Evolutionary conservation across 108 stramenopile genomes (phyloP).

Genomic region (Phaeodactylum tricornutum): DNA sequence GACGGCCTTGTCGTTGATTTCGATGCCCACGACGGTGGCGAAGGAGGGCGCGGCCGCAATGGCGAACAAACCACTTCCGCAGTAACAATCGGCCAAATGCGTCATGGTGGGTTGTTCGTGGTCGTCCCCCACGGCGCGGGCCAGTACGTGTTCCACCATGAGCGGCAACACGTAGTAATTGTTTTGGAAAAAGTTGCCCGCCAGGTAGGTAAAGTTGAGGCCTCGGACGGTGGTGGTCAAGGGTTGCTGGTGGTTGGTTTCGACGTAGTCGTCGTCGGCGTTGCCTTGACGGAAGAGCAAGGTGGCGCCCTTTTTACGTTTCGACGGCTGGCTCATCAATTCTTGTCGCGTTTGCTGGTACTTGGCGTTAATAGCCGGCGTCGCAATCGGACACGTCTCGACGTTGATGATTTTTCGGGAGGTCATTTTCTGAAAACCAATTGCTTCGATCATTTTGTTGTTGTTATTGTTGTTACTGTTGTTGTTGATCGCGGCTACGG

Average conservation of each 20-base stretch:
- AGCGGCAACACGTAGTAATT: conserved; percentile 87
- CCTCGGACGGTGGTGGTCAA: conserved; percentile 64
- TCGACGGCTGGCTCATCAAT: conserved; percentile 16
- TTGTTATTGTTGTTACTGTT: conserved; percentile 1
- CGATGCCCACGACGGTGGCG: conserved; percentile 86
- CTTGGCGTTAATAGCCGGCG: conserved; percentile 80
- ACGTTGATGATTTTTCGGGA: conserved; percentile 86
- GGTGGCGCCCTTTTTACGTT: conserved; percentile 58
- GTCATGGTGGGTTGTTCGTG: conserved; percentile 24
- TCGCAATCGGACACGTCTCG: conserved; percentile 86
- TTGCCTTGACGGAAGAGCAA: conserved; percentile 79
- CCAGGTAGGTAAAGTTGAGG: conserved; percentile 69
- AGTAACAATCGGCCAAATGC: conserved; percentile 92
- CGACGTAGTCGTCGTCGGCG: conserved; percentile 42
- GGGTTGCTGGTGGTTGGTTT: conserved; percentile 73
- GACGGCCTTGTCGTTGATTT: conserved; percentile 82
- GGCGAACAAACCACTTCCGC: conserved; percentile 93
- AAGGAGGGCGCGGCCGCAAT: conserved; percentile 66
- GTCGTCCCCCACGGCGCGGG: conserved; percentile 19
- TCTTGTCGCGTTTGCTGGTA: conserved; percentile 43
- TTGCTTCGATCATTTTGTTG: conserved; percentile 11
- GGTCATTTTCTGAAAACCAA: conserved; percentile 75
- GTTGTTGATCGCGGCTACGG: too few relatives aligned
- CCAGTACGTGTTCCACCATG: conserved; percentile 88
- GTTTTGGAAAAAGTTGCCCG: conserved; percentile 97